Conservation (phyloP, 306 rosid species). For the Styphnolobium japonicum region DNA sequence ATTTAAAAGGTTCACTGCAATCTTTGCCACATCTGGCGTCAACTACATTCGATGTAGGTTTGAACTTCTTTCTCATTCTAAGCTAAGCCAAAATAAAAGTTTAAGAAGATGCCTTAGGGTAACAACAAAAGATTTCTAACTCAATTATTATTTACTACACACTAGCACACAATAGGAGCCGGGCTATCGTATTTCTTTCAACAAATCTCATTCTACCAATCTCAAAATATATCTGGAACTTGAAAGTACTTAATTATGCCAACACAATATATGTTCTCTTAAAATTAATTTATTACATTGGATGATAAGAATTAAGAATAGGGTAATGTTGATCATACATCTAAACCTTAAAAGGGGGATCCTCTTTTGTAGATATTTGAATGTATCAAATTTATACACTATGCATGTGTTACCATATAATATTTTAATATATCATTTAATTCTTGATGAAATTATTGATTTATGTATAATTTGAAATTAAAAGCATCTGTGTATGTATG, state of each 20-base stretch:
- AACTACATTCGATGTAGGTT: neutral
- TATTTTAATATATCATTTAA: neutral
- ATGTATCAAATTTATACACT: neutral
- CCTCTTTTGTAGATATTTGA: neutral
- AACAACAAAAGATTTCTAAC: neutral
- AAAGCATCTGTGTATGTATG: neutral
- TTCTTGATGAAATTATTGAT: neutral
- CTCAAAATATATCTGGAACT: neutral
- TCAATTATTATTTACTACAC: no score
- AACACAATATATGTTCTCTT: neutral
- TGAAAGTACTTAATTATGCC: neutral
- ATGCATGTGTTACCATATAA: neutral
- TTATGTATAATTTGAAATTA: no score
- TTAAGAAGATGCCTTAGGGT: neutral
- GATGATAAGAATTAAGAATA: neutral
- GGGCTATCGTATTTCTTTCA: neutral
- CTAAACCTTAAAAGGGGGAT: no score
- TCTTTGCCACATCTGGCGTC: constrained; percentile 3
- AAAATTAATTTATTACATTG: neutral
- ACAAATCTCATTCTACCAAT: neutral
- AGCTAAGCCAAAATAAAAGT: neutral
- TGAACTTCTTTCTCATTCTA: neutral
- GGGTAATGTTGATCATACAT: neutral
- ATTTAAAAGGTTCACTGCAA: neutral
- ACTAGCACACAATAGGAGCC: neutral